phyloP scores from a whole-genome alignment of 208 protist genomes.

The Leishmania braziliensis region DNA sequence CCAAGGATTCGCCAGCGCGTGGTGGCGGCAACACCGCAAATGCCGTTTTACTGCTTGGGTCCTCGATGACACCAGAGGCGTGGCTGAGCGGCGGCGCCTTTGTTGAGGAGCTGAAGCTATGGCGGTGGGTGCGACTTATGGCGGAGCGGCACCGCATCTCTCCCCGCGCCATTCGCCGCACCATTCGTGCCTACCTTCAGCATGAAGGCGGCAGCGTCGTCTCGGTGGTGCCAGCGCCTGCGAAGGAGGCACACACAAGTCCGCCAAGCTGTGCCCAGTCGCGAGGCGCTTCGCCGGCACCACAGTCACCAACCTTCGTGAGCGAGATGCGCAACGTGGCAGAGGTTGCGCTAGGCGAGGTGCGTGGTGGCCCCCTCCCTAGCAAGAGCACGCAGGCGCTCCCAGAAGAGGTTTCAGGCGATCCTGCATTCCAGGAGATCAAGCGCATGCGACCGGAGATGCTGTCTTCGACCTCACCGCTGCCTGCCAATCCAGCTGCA shows the following conservation, averaged over 20 bases:
- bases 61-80: constrained; percentile 42
- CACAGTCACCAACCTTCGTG: background rate
- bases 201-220: constrained; percentile 1
- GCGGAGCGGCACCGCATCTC: constrained; percentile 37
- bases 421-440: background rate
- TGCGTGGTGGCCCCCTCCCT: background rate
- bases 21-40: background rate
- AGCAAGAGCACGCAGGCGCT: background rate
- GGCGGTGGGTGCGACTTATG: constrained; percentile 77
- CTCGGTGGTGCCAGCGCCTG: background rate
- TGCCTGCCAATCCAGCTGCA: background rate
- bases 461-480: background rate
- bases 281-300: background rate
- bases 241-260: background rate
- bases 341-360: background rate
- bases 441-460: constrained; percentile 18
- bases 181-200: constrained; percentile 21
- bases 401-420: background rate
- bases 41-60: constrained; percentile 28
- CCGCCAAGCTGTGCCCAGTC: background rate
- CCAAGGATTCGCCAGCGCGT: background rate
- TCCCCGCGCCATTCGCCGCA: constrained; percentile 1
- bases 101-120: constrained; percentile 87
- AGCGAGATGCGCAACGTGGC: background rate
- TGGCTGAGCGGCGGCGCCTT: constrained; percentile 82